These are phyloP conservation scores for Camelina sativa DNA, from an alignment of 345 rosid species.

Conservation along the genomic window DNA sequence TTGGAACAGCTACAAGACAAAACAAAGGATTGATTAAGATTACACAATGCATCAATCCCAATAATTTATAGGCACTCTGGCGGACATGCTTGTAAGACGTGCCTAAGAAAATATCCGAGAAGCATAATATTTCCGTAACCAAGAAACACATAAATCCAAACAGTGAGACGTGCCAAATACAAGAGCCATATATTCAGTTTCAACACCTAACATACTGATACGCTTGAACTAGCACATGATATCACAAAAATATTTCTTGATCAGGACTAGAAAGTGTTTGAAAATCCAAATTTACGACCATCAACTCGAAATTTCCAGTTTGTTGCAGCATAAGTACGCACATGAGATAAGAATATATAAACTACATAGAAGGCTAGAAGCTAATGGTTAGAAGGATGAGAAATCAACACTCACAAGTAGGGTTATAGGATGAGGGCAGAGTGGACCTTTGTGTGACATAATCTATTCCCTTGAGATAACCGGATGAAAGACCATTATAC, in stretches of 20 bases:
- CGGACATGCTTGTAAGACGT: slow-evolving; percentile 15
- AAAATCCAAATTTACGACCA: slow-evolving; percentile 7
- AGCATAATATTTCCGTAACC: slow-evolving; percentile 5
- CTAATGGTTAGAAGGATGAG: slow-evolving; percentile 12
- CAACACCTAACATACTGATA: background rate
- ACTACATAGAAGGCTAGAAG: slow-evolving; percentile 23
- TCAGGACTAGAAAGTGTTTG: background rate
- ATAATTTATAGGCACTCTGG: background rate
- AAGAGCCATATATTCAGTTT: background rate
- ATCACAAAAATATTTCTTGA: background rate
- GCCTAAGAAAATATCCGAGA: slow-evolving; percentile 1
- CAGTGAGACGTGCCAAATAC: background rate
- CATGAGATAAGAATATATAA: background rate
- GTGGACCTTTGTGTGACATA: slow-evolving; percentile 45
- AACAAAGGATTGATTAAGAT: slow-evolving; percentile 1
- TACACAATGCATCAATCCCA: slow-evolving; percentile 5
- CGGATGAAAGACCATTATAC: slow-evolving; percentile 55
- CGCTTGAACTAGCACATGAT: background rate
- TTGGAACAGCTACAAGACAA: slow-evolving; percentile 53
- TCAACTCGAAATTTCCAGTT: slow-evolving; percentile 12
- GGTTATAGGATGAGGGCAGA: slow-evolving; percentile 54
- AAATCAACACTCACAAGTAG: slow-evolving; percentile 60
- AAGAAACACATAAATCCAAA: slow-evolving; percentile 8
- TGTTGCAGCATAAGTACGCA: background rate
- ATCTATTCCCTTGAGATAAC: slow-evolving; percentile 56